These are phyloP conservation scores for Zhuliangozyma parablackwelliae DNA, from an alignment of 1,139 yeast genomes.

Conservation along the genomic window DNA sequence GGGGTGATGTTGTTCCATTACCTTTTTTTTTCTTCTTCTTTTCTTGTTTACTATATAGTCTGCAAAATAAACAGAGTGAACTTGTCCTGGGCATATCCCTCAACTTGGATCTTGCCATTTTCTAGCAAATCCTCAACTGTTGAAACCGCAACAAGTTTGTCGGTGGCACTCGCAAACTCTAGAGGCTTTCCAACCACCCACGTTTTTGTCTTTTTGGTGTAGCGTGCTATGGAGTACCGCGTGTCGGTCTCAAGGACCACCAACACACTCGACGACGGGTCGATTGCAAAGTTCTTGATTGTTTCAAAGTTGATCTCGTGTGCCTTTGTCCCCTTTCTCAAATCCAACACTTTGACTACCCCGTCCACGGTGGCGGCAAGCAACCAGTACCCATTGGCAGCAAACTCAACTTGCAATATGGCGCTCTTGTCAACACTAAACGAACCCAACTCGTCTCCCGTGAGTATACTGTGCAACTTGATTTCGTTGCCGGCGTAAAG, in stretches of 20 bases:
- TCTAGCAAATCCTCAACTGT: too few species aligned
- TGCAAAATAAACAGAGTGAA: too few species aligned
- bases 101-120: too few species aligned
- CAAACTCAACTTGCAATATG: conserved; percentile 41
- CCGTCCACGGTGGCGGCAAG: conserved; percentile 18
- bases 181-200: conserved; percentile 21
- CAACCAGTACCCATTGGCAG: conserved; percentile 71
- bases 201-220: conserved; percentile 40
- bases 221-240: conserved; percentile 24
- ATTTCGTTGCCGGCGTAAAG: conserved; percentile 29
- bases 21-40: conserved; percentile 1
- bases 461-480: conserved; percentile 6
- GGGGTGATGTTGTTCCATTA: too few species aligned
- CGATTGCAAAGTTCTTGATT: conserved; percentile 31
- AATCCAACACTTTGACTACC: conserved; percentile 48
- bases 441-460: conserved; percentile 36
- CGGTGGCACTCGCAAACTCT: too few species aligned
- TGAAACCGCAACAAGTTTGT: too few species aligned
- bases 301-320: conserved; percentile 22
- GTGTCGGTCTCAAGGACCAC: conserved; percentile 18
- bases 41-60: not conserved
- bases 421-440: conserved; percentile 15
- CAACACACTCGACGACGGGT: conserved; percentile 42
- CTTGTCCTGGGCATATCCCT: too few species aligned
- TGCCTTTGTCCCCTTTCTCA: conserved; percentile 42